phyloP scores from a whole-genome alignment of 768 basidiomycete species.

The Mycena rosella region DNA sequence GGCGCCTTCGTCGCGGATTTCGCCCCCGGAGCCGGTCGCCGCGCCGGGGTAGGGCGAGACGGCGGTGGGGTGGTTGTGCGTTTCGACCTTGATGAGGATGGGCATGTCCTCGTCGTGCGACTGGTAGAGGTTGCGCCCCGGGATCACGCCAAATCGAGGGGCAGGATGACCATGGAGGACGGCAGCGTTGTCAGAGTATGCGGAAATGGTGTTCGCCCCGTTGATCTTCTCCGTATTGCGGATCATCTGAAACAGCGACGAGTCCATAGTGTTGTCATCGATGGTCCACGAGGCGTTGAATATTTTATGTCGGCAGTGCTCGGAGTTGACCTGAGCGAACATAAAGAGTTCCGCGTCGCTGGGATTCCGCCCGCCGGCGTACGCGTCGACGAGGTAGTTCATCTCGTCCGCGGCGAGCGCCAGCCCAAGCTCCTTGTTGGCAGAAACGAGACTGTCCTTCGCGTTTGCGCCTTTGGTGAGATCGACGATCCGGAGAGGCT shows the following conservation, averaged over 20 bases:
- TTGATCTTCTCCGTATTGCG: slow-evolving; percentile 91
- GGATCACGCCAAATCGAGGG: slow-evolving; percentile 77
- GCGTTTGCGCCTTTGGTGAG: slow-evolving; percentile 61
- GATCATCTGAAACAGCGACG: slow-evolving; percentile 96
- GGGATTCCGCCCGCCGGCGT: slow-evolving; percentile 89
- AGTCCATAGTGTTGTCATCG: slow-evolving; percentile 72
- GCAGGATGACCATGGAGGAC: slow-evolving; percentile 85
- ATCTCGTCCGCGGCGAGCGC: slow-evolving; percentile 93
- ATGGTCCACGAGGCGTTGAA: slow-evolving; percentile 98
- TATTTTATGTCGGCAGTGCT: slow-evolving; percentile 99
- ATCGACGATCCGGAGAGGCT: slow-evolving; percentile 79
- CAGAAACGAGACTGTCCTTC: slow-evolving; percentile 72
- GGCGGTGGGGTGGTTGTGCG: slow-evolving; percentile 98
- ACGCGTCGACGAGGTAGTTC: slow-evolving; percentile 91
- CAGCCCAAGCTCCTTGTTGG: slow-evolving; percentile 89
- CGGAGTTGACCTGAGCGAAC: slow-evolving; percentile 99
- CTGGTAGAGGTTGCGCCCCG: slow-evolving; percentile 62
- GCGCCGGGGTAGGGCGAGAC: slow-evolving; percentile 99
- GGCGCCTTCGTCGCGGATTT: slow-evolving; percentile 98
- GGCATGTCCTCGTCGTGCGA: slow-evolving; percentile 78
- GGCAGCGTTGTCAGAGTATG: slow-evolving; percentile 98
- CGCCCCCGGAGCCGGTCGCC: slow-evolving; percentile 97
- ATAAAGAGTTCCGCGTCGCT: slow-evolving; percentile 99
- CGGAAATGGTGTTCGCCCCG: slow-evolving; percentile 87
- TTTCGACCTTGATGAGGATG: slow-evolving; percentile 97